A percentile compares a stretch with the other conserved stretches of the same genome.
Conservation (phyloP, 306 rosid genomes). For the Rubus parviflorus region DNA sequence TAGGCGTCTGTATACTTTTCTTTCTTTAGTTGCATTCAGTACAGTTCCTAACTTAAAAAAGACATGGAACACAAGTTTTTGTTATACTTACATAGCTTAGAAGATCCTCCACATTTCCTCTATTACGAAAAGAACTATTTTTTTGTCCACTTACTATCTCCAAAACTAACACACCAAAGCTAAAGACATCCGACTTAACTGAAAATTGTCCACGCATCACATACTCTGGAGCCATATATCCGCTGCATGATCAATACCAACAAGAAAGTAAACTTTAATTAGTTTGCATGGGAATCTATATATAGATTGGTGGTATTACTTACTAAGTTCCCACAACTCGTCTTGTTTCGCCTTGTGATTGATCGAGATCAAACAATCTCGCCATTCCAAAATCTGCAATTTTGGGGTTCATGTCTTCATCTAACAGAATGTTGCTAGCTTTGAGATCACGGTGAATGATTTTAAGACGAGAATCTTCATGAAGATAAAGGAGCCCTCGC, state of each 20-base stretch:
- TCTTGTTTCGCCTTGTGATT: neutral
- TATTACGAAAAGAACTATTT: neutral
- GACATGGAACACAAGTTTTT: too few species aligned
- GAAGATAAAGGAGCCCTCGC: neutral
- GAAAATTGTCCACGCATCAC: neutral
- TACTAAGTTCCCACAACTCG: conserved; percentile 7
- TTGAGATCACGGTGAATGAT: neutral
- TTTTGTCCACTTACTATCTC: conserved; percentile 6
- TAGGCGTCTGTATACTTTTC: too few species aligned
- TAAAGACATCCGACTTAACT: neutral
- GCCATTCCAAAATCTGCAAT: conserved; percentile 2
- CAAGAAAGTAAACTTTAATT: neutral
- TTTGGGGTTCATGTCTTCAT: neutral
- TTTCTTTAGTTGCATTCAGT: neutral
- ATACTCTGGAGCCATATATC: neutral
- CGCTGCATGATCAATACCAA: neutral
- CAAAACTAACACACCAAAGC: conserved; percentile 1
- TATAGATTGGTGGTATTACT: neutral
- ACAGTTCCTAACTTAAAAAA: too few species aligned
- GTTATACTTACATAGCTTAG: neutral
- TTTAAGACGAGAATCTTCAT: conserved; percentile 7
- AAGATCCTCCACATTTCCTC: conserved; percentile 1
- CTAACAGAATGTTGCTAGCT: neutral
- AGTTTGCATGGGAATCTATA: too few species aligned
- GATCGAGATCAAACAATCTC: neutral